These are phyloP conservation scores for Sporothrix protearum DNA, from an alignment of 2,329 filamentous ascomycete species.

Conservation along the genomic window DNA sequence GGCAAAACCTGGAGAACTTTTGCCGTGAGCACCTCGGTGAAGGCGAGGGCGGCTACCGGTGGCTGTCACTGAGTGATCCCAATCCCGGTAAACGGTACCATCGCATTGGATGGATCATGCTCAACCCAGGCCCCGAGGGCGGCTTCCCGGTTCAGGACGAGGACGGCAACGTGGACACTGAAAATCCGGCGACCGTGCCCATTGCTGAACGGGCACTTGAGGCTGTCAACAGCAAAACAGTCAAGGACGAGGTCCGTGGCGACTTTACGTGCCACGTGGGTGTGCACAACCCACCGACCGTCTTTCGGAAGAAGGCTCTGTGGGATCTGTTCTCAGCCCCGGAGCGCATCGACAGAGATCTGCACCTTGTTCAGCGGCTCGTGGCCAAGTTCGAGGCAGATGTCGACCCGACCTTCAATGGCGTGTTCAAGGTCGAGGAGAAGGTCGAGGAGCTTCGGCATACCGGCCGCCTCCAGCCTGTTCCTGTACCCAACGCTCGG, in stretches of 20 bases:
- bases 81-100: conserved; percentile 97
- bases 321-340: conserved; percentile 97
- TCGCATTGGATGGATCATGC: conserved; percentile 96
- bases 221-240: conserved; percentile 95
- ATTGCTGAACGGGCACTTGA: conserved; percentile 84
- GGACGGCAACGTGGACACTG: conserved; percentile 55
- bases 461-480: conserved; percentile 72
- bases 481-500: conserved; percentile 37
- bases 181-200: conserved; percentile 49
- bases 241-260: conserved; percentile 87
- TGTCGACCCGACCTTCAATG: conserved; percentile 72
- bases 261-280: conserved; percentile 98
- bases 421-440: conserved; percentile 76
- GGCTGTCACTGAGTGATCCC: conserved; percentile 91
- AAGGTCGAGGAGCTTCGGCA: conserved; percentile 76
- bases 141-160: conserved; percentile 52
- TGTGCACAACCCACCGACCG: conserved; percentile 82
- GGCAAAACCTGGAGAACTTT: conserved; percentile 87
- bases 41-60: conserved; percentile 87
- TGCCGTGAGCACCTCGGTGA: conserved; percentile 93
- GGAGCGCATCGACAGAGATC: conserved; percentile 86
- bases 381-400: conserved; percentile 82
- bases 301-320: conserved; percentile 87
- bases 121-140: conserved; percentile 71
- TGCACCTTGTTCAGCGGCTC: conserved; percentile 76